A percentile compares a stretch with the other conserved stretches of the same genome.
phyloP scores from a whole-genome alignment of 2,329 filamentous ascomycete species.

The Botrytis paeoniae region DNA sequence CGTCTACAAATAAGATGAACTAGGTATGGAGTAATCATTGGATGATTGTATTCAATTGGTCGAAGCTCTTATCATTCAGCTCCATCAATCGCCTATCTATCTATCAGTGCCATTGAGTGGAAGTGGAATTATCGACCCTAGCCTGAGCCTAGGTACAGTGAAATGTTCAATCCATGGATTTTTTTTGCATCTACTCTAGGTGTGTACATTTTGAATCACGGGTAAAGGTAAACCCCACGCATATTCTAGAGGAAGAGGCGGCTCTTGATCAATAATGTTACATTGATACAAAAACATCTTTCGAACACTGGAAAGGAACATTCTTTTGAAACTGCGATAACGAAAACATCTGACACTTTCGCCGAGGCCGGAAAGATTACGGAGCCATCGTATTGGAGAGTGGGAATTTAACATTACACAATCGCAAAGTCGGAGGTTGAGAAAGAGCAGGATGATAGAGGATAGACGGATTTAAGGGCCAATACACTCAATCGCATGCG shows the following conservation, averaged over 20 bases:
- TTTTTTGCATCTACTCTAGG: background rate
- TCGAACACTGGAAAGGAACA: background rate
- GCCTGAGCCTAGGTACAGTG: background rate
- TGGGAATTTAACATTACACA: background rate
- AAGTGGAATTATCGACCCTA: background rate
- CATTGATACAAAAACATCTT: background rate
- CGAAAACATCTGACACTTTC: conserved; percentile 11
- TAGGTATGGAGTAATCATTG: background rate
- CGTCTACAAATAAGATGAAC: background rate
- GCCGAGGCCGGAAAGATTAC: conserved; percentile 13
- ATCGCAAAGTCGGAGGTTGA: conserved; percentile 9
- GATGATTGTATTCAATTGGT: conserved; percentile 21
- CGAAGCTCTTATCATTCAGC: conserved; percentile 29
- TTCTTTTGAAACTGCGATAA: background rate
- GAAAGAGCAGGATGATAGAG: conserved; percentile 13
- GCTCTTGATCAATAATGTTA: conserved; percentile 13
- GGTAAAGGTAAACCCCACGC: conserved; percentile 1
- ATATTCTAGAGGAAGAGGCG: conserved; percentile 3
- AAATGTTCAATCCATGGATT: conserved; percentile 1
- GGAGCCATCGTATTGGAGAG: background rate
- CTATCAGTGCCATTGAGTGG: background rate
- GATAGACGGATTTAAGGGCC: background rate
- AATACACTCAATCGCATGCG: conserved; percentile 10
- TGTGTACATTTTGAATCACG: background rate
- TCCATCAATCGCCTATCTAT: conserved; percentile 14